Evolutionary conservation across 2,329 filamentous ascomycete species (phyloP), one percentile per base, ranked within the genome.

Genomic region (Claviceps monticola): DNA sequence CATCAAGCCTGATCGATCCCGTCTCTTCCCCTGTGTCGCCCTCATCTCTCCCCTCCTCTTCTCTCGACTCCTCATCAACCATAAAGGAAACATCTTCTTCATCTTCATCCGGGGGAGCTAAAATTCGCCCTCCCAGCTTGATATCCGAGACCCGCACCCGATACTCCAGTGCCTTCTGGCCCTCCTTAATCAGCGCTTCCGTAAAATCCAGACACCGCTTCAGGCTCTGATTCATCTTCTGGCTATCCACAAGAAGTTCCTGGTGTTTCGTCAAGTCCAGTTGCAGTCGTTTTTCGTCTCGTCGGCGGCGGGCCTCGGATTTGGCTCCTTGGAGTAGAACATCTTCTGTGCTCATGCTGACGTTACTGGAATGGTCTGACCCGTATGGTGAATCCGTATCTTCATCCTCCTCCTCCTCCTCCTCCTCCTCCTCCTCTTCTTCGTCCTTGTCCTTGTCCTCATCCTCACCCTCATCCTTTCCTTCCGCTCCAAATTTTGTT

Each of bases 211-310:
- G 75, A 65, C 93, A 98, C 47, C 88, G 79, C 66, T 88, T 94
- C 46, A 98, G 77, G 64, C 87, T 95, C 65, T 94, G 87, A 63
- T 96, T 97, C 74, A 97, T 89, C 70, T 89, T 94, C 62, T 96
- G 89, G 58, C 86, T 93, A 64, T 95, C 90, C 41, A 89, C 73
- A 8, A 98, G 78, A 1, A 97, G 73, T 61, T 95, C 85, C 58
- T 89, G 87, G 64, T 98, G 93, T 63, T 90, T 91, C 3, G 83
- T 78, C 1, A 98, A 75, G 66, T 98, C 93, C 4, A 89, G 75
- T 59, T 85, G 80, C n/a, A 97, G 73, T 34, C 88, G 80, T 58
- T 84, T 84, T 64, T 95, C 88, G 57, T 97, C 91, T 50, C 79
- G 78, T 48, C 80, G 76, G n/a, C 82, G 76, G 55, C 86, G 72